These are phyloP conservation scores for Gossypium australe DNA, from an alignment of 345 rosid genomes.

Conservation along the genomic window DNA sequence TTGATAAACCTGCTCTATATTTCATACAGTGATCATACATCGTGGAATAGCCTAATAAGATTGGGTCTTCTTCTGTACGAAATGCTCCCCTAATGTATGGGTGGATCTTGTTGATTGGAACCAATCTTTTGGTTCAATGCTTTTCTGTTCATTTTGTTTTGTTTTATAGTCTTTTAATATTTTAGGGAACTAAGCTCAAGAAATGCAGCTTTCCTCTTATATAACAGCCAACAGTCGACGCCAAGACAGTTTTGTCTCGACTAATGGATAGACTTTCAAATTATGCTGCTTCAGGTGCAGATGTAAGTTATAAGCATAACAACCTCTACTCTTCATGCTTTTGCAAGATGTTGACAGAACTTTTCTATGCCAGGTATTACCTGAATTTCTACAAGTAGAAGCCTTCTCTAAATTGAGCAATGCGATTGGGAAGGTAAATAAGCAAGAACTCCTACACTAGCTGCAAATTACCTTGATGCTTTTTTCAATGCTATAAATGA, in stretches of 20 bases:
- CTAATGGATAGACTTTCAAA: conserved; percentile 90
- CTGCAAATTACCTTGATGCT: conserved; percentile 1
- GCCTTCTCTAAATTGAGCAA: conserved; percentile 78
- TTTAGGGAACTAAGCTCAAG: background rate
- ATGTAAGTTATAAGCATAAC: conserved; percentile 38
- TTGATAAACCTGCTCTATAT: background rate
- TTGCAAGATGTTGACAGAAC: conserved; percentile 7
- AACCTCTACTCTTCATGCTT: background rate
- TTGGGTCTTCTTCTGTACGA: background rate
- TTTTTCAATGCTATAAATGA: background rate
- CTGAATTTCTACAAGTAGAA: conserved; percentile 91
- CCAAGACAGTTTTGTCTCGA: conserved; percentile 72
- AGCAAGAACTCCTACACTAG: conserved; percentile 11
- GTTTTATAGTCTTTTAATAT: background rate
- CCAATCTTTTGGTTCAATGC: background rate
- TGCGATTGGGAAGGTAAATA: conserved; percentile 75
- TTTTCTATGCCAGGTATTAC: conserved; percentile 43
- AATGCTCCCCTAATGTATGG: background rate
- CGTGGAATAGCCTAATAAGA: background rate
- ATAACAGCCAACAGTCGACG: conserved; percentile 78
- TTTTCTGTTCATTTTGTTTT: background rate
- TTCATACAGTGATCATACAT: background rate
- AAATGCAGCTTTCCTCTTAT: conserved; percentile 1
- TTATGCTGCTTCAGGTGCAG: conserved; percentile 76
- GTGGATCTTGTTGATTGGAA: background rate